Percentiles rank a stretch among this genome's conserved stretches.
These are phyloP conservation scores for Zanthoxylum bungeanum DNA, from an alignment of 345 rosid genomes.

Conservation along the genomic window DNA sequence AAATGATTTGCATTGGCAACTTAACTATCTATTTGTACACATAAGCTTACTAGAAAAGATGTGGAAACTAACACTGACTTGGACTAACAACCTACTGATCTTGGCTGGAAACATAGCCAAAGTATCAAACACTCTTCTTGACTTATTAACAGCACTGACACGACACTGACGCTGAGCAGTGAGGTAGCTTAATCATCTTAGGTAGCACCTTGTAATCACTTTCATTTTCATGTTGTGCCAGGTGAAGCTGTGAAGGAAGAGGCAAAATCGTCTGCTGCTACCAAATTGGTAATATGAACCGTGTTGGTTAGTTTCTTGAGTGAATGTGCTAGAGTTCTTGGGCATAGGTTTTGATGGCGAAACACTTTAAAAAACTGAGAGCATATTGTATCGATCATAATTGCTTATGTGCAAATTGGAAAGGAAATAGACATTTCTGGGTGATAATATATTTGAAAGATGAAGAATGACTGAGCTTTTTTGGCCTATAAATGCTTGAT, in stretches of 20 bases:
- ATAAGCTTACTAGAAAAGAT: neutral
- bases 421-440: neutral
- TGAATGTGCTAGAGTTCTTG: neutral
- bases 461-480: neutral
- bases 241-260: conserved; percentile 27
- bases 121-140: neutral
- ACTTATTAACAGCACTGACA: too few relatives aligned
- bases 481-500: neutral
- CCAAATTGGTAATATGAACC: conserved; percentile 32
- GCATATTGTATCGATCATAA: neutral
- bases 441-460: neutral
- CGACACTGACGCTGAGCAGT: neutral
- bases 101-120: too few relatives aligned
- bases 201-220: neutral
- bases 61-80: neutral
- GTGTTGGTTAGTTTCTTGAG: neutral
- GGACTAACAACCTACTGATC: too few relatives aligned
- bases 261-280: conserved; percentile 21
- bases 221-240: conserved; percentile 15
- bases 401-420: neutral
- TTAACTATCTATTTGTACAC: neutral
- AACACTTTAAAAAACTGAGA: neutral
- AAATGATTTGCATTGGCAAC: neutral
- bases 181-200: neutral
- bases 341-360: neutral